These are phyloP conservation scores for Corylus avellana DNA, from an alignment of 306 rosid species.

Conservation along the genomic window DNA sequence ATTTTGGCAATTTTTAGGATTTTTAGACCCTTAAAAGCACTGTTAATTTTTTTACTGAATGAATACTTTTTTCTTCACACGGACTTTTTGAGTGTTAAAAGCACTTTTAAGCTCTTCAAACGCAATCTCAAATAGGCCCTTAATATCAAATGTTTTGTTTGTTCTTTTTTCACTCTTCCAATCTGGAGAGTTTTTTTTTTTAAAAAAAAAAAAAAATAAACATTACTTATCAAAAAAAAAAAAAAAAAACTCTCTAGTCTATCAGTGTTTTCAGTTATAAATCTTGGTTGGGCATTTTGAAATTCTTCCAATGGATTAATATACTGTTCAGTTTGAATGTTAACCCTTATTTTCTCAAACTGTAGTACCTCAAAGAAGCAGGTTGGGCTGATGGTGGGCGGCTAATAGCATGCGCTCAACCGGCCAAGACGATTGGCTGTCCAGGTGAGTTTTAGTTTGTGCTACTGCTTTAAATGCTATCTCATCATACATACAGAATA, in stretches of 20 bases:
- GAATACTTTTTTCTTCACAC: too few relatives aligned
- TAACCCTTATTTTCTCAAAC: constrained; percentile 5
- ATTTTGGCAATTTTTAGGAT: too few relatives aligned
- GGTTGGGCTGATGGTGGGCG: constrained; percentile 96
- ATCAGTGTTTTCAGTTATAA: background rate
- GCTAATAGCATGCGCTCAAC: constrained; percentile 83
- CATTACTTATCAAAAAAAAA: too few relatives aligned
- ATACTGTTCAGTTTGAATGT: background rate
- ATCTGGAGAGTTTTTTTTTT: too few relatives aligned
- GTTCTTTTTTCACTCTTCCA: too few relatives aligned
- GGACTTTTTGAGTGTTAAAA: background rate
- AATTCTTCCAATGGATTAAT: background rate
- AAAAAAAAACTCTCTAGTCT: too few relatives aligned
- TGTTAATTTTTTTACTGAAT: too few relatives aligned
- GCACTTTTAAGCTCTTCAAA: too few relatives aligned
- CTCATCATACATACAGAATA: background rate
- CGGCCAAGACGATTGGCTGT: constrained; percentile 93
- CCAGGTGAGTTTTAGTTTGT: constrained; percentile 52
- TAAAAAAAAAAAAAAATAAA: too few relatives aligned
- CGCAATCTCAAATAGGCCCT: too few relatives aligned
- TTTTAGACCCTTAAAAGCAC: too few relatives aligned
- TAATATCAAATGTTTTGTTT: too few relatives aligned
- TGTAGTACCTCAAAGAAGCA: constrained; percentile 80
- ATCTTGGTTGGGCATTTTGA: background rate
- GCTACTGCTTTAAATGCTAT: background rate